Base-by-base conservation (phyloP, 2,329 filamentous ascomycete species). In the Cercospora sp. region DNA sequence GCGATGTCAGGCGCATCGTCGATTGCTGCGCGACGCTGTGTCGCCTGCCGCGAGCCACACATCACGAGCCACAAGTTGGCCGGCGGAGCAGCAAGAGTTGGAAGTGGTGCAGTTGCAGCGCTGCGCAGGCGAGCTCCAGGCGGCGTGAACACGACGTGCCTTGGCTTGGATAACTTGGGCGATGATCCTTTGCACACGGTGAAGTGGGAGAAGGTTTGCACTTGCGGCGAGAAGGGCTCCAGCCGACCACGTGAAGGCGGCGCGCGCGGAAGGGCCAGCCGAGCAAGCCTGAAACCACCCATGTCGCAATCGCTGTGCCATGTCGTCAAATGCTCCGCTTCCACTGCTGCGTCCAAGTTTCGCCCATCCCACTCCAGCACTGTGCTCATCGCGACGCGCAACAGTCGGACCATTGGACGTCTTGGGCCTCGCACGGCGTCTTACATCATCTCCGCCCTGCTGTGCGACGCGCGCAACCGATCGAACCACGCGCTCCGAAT, bases 161-260 rank as follows among this genome's bases (percentile, higher is more conserved):
- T 6, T 40, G 36, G 36, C 36, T 7, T 40, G 36, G 6, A n/a
- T 8, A n/a, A 45, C 31, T 42, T 45, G 64, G 64, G 55, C 20
- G 55, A 8, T 42, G 8, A 13, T 51, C 30, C 26, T 53, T 33
- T 33, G 55, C 53, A 67, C 42, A 23, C 58, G 20, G 66, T 68
- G 66, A 68, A 51, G 66, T 68, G 62, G 62, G 48, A 30, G 66
- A 65, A 62, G 28, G 66, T 64, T 64, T 64, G 45, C 26, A 33
- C 20, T 30, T 60, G 57, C 36, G 36, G 36, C 36, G 36, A 40
- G 26, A 18, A 20, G n/a, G 18, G 26, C 31, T 33, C 10, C 31
- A 33, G 31, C 20, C 60, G 60, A 36, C 42, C 61, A 64, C 61
- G 61, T 57, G 61, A 12, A 63, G 20, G 45, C 26, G 45, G 20